phyloP scores from a whole-genome alignment of 345 rosid species.

The Conringia planisiliqua region DNA sequence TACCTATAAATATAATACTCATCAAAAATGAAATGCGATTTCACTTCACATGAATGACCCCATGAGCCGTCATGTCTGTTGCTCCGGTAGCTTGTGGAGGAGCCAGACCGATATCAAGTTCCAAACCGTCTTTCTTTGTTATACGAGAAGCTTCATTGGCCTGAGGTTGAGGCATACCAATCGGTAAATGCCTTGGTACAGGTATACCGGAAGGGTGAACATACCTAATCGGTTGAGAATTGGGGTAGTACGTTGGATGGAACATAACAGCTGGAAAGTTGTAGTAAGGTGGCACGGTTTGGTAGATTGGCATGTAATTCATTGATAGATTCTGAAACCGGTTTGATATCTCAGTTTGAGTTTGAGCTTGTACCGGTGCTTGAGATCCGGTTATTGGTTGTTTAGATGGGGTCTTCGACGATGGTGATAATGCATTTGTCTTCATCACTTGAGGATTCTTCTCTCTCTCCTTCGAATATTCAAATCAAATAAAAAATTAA shows the following conservation, averaged over 20 bases:
- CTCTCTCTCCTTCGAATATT: slow-evolving; percentile 11
- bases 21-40: not conserved
- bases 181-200: slow-evolving; percentile 29
- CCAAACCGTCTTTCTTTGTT: slow-evolving; percentile 9
- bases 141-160: slow-evolving; percentile 9
- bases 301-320: slow-evolving; percentile 28
- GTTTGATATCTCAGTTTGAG: slow-evolving; percentile 22
- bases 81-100: slow-evolving; percentile 29
- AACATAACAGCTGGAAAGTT: slow-evolving; percentile 5
- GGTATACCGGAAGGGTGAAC: slow-evolving; percentile 37
- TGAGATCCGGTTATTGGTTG: slow-evolving; percentile 9
- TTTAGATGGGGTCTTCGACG: not conserved
- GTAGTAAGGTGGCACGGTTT: slow-evolving; percentile 19
- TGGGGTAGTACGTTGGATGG: slow-evolving; percentile 25
- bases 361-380: slow-evolving; percentile 13
- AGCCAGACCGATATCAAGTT: slow-evolving; percentile 19
- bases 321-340: slow-evolving; percentile 26
- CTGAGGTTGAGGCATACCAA: slow-evolving; percentile 15
- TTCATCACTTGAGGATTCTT: not conserved
- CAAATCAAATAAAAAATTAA: not conserved
- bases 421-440: slow-evolving; percentile 1
- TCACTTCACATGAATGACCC: slow-evolving; percentile 30
- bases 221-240: slow-evolving; percentile 19
- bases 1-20: not conserved
- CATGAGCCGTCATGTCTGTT: slow-evolving; percentile 17